Evolutionary conservation across 1,284 basidiomycete genomes (phyloP).

Genomic region (Termitomyces sp.): DNA sequence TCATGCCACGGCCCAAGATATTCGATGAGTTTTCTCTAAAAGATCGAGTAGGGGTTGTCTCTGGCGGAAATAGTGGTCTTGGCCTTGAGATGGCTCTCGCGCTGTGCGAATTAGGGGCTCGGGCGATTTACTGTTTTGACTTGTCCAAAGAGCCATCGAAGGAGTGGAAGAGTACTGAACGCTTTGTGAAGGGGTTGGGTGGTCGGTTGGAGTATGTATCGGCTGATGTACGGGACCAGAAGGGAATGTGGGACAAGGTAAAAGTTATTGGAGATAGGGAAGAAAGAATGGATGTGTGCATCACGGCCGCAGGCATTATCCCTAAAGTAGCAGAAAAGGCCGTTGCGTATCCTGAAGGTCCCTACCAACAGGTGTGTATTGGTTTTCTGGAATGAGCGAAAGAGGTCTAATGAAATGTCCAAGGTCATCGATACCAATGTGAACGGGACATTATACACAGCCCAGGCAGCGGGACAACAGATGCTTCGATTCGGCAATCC

Average conservation of each 20-base stretch:
- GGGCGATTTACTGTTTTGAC: conserved; percentile 75
- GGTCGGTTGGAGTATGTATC: conserved; percentile 62
- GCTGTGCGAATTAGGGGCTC: conserved; percentile 72
- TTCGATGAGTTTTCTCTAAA: conserved; percentile 71
- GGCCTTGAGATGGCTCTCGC: conserved; percentile 81
- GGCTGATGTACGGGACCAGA: conserved; percentile 62
- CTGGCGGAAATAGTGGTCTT: conserved; percentile 76
- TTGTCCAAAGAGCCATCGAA: conserved; percentile 58
- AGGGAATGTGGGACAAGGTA: conserved; percentile 48
- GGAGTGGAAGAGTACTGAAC: conserved; percentile 59
- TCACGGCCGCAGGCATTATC: conserved; percentile 72
- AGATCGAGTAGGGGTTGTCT: conserved; percentile 71
- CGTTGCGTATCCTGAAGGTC: conserved; percentile 61
- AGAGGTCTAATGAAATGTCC: background rate
- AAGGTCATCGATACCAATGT: conserved; percentile 40
- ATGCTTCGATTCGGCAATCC: conserved; percentile 64
- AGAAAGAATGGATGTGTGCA: conserved; percentile 64
- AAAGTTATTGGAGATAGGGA: conserved; percentile 61
- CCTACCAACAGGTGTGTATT: conserved; percentile 59
- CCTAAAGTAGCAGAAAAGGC: conserved; percentile 55
- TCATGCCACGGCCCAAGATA: conserved; percentile 44
- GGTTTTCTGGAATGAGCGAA: background rate
- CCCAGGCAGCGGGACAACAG: conserved; percentile 73
- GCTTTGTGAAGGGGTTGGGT: conserved; percentile 46
- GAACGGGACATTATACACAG: conserved; percentile 71